Evolutionary conservation across 257 asterid genomes (phyloP).

Genomic region (Gentiana macrophylla): DNA sequence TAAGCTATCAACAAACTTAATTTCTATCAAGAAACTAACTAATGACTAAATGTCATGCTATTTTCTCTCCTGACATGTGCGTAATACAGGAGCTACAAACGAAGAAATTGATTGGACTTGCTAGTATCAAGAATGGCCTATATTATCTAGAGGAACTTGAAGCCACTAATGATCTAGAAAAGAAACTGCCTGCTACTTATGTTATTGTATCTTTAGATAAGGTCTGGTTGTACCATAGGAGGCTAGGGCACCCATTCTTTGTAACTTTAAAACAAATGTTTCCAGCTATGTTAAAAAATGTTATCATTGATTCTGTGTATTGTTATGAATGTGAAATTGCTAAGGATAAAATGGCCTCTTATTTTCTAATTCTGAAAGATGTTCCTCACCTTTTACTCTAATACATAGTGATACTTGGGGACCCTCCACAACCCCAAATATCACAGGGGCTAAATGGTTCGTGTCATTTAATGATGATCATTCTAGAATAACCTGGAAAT

Average conservation of each 20-base stretch:
- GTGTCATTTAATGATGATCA: slow-evolving; percentile 1
- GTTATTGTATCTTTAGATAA: neutral
- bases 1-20: neutral
- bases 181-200: no score
- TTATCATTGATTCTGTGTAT: neutral
- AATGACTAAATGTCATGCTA: neutral
- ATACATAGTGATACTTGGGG: slow-evolving; percentile 3
- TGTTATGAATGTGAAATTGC: slow-evolving; percentile 3
- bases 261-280: neutral
- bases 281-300: neutral
- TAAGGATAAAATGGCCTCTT: neutral
- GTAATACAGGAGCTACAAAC: neutral
- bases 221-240: neutral
- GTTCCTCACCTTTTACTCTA: neutral
- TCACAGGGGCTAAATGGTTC: neutral
- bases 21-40: no score
- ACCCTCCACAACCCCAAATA: neutral
- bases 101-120: neutral
- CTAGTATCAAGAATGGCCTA: neutral
- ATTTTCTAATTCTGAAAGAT: neutral
- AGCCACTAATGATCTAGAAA: no score
- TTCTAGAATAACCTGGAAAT: neutral
- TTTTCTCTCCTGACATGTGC: neutral
- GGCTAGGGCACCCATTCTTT: neutral
- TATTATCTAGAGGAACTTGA: neutral